Base-by-base conservation (phyloP, 805 yeast genomes). In the Clavispora asparagi region DNA sequence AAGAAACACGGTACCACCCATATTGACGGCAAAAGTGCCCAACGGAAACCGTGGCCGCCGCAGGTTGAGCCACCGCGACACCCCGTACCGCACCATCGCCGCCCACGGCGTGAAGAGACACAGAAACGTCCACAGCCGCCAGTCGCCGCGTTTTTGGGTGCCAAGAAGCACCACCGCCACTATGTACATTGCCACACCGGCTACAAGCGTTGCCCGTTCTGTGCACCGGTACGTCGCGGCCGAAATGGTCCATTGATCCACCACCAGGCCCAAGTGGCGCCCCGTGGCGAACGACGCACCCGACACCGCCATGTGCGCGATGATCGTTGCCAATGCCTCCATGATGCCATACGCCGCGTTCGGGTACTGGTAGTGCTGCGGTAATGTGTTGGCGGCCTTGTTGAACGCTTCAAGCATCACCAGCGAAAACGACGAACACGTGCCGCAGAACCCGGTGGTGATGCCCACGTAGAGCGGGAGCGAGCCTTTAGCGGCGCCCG, bases 381-480 rank as follows among this genome's bases (percentile, higher is more conserved):
- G 64, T 5, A 72, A 47, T 3, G 42, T 25, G 54, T 79, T 71
- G 1, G 82, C 71, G 7, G 84, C 67, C 46, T 67, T 64, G 19
- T 70, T 58, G 54, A 83, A 82, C 2, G 77, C 61, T 50, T 83
- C 87, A 6, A 79, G 56, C 2, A 85, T 67, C 48, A 83, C 65
- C 0, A 89, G 69, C 2, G 95, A 83, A 55, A 87, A 87, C 1
- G 96, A 85, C 1, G 96, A 85, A 36, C 84, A 68, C 0, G 89
- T 73, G 0, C 97, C 97, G 64, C 96, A 88, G 57, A 80, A 82
- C 0, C 96, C 97, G 0, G 90, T 80, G 0, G 91, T 79, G 7
- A 87, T 51, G 0, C 87, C 89, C 2, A 71, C 66, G 51, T 78
- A 81, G 0, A 85, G 49, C 0, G 80, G 76, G 9, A 78, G 55